Base-by-base conservation (phyloP, 108 stramenopile species). In the Skeletonema potamos region DNA sequence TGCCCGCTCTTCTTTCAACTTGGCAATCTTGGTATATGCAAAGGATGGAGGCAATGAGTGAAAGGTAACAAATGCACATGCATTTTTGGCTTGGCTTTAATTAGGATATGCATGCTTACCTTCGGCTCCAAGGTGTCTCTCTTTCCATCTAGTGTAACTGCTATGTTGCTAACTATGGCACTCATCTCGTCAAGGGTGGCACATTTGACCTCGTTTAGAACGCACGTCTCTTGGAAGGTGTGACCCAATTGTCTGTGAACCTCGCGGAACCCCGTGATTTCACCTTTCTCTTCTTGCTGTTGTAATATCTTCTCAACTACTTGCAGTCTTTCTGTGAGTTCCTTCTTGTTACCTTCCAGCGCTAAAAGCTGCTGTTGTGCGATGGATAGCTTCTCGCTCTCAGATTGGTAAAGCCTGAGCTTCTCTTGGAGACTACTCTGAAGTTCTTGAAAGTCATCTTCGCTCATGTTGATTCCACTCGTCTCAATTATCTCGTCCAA, bases 171-270 rank as follows among this genome's bases (percentile, higher is more conserved):
- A 2, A 92, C 90, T 26, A 86, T 33, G 27, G 29, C 51, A 41
- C 90, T 89, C n/a, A 93, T 92, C 36, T 92, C 94, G 22, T 89
- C 86, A 37, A 95, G 65, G 7, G 85, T 91, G 60, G 76, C 56
- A 6, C 77, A 83, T 68, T 92, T 95, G 39, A 69, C 22, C 13
- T 82, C 82, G 80, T 95, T 89, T 62, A 90, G 67, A 32, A 65
- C 64, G 2, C 71, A 67, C 4, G 87, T 86, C 68, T 87, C 69
- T 66, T 89, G 83, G 22, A 87, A 68, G 44, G 84, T 83, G 2
- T 66, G 62, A n/a, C 82, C 82, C 11, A 93, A 76, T 12, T 70
- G 62, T 9, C 70, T 54, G 61, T 90, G 68, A 12, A 81, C 66
- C 37, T 89, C 80, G 15, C 81, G 70, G 73, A 82, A 93, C 4